Base-by-base conservation (phyloP, 1,284 basidiomycete species). In the Mycena citricolor region DNA sequence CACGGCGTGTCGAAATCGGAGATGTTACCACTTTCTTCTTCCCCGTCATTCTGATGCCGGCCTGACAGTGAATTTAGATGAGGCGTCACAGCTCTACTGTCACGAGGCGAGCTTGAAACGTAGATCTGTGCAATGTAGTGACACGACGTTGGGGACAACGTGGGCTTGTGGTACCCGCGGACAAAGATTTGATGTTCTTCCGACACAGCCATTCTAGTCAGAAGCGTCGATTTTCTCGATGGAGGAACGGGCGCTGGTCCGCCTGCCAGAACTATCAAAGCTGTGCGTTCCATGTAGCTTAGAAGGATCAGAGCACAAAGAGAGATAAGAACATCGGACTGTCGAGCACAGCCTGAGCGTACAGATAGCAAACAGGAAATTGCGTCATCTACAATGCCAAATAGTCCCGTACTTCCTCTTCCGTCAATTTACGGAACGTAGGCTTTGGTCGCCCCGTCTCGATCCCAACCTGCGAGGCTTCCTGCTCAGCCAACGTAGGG, bases 401-500 rank as follows among this genome's bases (percentile, higher is more conserved):
- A 71, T 95, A 97, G 70, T 97, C 94, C 58, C 84, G 81, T 46
- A 97, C 90, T 71, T 97, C 94, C 65, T 93, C 88, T 70, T 97
- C 94, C 17, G 83, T 85, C 59, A 98, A 68, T 68, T 95, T 97
- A 63, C 94, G 78, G 74, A 98, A 97, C 12, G 90, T 90, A 19
- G 93, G 86, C 60, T 83, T 85, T 39, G 82, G 79, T 47, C 90
- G 78, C 28, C 78, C 83, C 8, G 81, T 86, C 56, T 86, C 84
- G 35, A 81, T 81, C 24, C 83, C 83, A 47, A 84, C 77, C 58
- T 82, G 86, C 21, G 74, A 79, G 44, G 79, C 83, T 54, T 85
- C 83, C 44, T 90, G 73, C 61, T 92, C 87, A 54, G 83, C 81
- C 19, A 75, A 62, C 17, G 83, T 87, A 4, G 94, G 92, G 13